Evolutionary conservation across 2,329 filamentous ascomycete species (phyloP).

Genomic region (Xylariaceae sp.): DNA sequence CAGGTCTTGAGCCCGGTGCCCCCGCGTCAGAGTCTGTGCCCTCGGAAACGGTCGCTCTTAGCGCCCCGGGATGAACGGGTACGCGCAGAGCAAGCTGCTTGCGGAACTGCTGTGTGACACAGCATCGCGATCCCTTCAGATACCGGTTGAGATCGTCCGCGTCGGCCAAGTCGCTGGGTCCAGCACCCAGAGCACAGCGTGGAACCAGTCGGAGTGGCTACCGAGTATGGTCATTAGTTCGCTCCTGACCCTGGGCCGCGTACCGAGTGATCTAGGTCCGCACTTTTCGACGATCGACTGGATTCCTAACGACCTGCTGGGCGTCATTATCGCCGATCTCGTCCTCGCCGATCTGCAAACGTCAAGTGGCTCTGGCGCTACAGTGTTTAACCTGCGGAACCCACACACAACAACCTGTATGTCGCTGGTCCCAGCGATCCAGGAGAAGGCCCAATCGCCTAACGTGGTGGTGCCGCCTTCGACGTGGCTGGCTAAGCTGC

Average conservation of each 20-base stretch:
- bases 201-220: conserved; percentile 50
- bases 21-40: conserved; percentile 26
- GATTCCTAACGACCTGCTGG: conserved; percentile 50
- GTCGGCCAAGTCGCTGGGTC: conserved; percentile 39
- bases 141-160: conserved; percentile 28
- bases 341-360: neutral
- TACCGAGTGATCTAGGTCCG: conserved; percentile 46
- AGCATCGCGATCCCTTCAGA: conserved; percentile 22
- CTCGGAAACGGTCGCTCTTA: neutral
- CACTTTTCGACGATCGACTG: conserved; percentile 47
- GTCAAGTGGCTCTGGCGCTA: neutral
- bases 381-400: conserved; percentile 38
- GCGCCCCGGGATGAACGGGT: conserved; percentile 30
- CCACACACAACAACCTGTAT: conserved; percentile 32
- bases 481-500: too few relatives aligned
- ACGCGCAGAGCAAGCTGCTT: conserved; percentile 36
- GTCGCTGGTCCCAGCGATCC: conserved; percentile 30
- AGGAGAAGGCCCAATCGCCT: too few relatives aligned
- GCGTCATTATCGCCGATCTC: conserved; percentile 45
- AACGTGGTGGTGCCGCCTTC: too few relatives aligned
- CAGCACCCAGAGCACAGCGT: conserved; percentile 34
- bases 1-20: neutral
- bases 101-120: conserved; percentile 32
- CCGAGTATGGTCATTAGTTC: conserved; percentile 49
- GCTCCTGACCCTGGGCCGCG: conserved; percentile 39